Base-by-base conservation (phyloP, 140 eudicot genomes). In the Bidens hawaiensis region DNA sequence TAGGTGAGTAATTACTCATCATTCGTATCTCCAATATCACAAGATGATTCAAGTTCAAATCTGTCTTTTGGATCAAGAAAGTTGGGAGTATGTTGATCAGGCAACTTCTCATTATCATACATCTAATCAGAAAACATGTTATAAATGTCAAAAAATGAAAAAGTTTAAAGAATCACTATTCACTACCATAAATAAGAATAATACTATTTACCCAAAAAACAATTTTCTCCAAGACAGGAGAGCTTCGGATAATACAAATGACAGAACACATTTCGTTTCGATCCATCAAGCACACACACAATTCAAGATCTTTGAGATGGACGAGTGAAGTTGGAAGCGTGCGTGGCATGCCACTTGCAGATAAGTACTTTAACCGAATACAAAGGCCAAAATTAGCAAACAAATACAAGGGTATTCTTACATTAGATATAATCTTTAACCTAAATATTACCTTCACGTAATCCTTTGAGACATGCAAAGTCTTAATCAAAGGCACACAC, bases 271-370 rank as follows among this genome's bases (percentile, higher is more conserved):
- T 18, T 26, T 47, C 63, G 23, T 10, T 14, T 22, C 38, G 26
- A 4, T 38, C 21, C 16, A 1, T 15, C 53, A 47, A 1, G 53
- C 53, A 46, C 24, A 46, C 14, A n/a, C n/a, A n/a, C n/a, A n/a
- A n/a, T 16, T 16, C 6, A 24, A 18, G 53, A 46, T 46, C 1
- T 46, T 46, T 0, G 14, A 46, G 25, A 16, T 46, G 53, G 25
- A 6, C 13, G 2, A 18, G 53, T 17, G 25, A 18, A 46, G 53
- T 27, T 6, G 59, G 67, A 25, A 73, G 71, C 36, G 19, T 62
- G 3, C 13, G 19, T 27, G 52, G 64, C 21, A 63, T 67, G 34
- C 59, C 64, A 8, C 65, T 65, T 62, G 55, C 46, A 56, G 41
- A n/a, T 13, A 54, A 72, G 25, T n/a, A 36, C 70, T 67, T 24